Evolutionary conservation across 768 basidiomycete species (phyloP).

Genomic region (Mrakia hoshinonis): DNA sequence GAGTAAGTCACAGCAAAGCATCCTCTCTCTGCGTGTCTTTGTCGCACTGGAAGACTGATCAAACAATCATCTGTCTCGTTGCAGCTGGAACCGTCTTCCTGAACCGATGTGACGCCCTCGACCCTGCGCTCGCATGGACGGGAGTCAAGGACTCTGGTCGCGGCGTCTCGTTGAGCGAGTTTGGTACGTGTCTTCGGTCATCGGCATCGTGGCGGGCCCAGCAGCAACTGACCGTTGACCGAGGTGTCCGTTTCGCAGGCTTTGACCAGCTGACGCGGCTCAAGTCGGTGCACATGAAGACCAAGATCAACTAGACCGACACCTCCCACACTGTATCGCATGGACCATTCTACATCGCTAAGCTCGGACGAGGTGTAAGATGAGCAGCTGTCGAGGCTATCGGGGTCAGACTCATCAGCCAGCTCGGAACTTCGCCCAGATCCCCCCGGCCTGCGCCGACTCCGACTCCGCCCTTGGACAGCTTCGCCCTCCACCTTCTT

Average conservation of each 20-base stretch:
- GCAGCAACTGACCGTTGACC: too few relatives aligned
- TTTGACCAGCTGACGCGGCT: conserved; percentile 40
- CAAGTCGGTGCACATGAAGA: conserved; percentile 40
- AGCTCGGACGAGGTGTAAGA: too few relatives aligned
- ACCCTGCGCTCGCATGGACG: conserved; percentile 89
- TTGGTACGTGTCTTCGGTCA: conserved; percentile 46
- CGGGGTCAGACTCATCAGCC: too few relatives aligned
- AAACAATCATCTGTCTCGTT: background rate
- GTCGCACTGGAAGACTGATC: too few relatives aligned
- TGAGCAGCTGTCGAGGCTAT: too few relatives aligned
- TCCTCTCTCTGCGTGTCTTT: too few relatives aligned
- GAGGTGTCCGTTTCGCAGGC: conserved; percentile 26
- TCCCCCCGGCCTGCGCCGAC: too few relatives aligned
- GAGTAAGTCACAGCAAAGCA: conserved; percentile 36
- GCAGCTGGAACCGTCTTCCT: conserved; percentile 77
- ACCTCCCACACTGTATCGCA: background rate
- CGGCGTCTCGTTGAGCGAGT: conserved; percentile 80
- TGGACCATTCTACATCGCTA: too few relatives aligned
- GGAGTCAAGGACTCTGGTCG: conserved; percentile 89
- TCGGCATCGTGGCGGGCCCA: too few relatives aligned
- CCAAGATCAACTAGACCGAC: conserved; percentile 25
- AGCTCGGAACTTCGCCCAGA: too few relatives aligned
- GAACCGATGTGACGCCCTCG: conserved; percentile 85
- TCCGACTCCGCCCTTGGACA: too few relatives aligned
- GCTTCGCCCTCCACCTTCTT: too few relatives aligned